phyloP scores from a whole-genome alignment of 2,329 filamentous ascomycete genomes.

The Arthrobotrys iridis region DNA sequence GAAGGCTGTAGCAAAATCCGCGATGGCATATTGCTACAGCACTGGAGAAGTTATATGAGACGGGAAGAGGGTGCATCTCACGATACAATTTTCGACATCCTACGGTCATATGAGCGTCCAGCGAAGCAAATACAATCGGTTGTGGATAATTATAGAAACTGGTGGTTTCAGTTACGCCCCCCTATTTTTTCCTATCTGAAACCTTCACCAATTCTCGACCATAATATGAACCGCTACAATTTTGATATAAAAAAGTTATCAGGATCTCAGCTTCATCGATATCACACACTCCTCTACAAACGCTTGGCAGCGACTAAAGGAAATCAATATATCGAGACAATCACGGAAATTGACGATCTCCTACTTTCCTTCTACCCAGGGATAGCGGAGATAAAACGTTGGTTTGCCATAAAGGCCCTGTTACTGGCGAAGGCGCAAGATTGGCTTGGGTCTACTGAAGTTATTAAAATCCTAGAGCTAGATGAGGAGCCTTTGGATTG shows the following conservation, averaged over 20 bases:
- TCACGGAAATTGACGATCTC: neutral
- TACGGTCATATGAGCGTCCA: too few relatives aligned
- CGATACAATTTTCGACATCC: too few relatives aligned
- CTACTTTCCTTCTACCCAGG: neutral
- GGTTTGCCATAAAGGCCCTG: neutral
- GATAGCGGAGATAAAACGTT: neutral
- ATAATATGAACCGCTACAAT: too few relatives aligned
- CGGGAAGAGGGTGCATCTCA: too few relatives aligned
- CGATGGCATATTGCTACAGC: neutral
- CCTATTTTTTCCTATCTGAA: too few relatives aligned
- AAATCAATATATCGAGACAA: neutral
- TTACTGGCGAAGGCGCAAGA: neutral
- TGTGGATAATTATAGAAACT: too few relatives aligned
- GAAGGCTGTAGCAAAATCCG: neutral
- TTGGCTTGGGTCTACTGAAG: neutral
- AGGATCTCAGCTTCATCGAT: too few relatives aligned
- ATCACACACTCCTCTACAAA: too few relatives aligned
- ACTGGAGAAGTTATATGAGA: neutral
- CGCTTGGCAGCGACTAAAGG: neutral
- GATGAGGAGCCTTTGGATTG: neutral
- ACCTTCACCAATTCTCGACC: too few relatives aligned
- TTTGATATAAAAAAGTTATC: too few relatives aligned
- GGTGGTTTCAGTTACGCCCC: too few relatives aligned
- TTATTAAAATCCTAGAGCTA: neutral
- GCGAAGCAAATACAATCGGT: too few relatives aligned